Evolutionary conservation across 163 green algal genomes (phyloP).

Genomic region (Trebouxia gelatinosa): DNA sequence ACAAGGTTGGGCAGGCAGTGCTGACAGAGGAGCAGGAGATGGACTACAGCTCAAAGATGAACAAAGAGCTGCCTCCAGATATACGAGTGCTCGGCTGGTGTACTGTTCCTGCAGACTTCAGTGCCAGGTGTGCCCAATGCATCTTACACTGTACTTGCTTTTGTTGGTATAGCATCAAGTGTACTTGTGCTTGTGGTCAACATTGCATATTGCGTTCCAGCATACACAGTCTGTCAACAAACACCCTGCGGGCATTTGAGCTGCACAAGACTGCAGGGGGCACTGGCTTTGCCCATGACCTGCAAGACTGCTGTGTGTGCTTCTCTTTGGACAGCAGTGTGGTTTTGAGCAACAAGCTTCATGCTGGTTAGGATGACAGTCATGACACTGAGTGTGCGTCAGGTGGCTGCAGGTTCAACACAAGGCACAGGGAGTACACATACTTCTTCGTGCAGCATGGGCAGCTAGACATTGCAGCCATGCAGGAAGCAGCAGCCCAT

Average conservation of each 20-base stretch:
- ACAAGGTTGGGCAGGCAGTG: constrained; percentile 37
- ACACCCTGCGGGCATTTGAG: too few relatives aligned
- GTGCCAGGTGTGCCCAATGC: constrained; percentile 48
- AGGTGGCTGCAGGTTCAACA: constrained; percentile 70
- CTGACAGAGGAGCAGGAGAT: constrained; percentile 60
- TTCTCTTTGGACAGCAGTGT: too few relatives aligned
- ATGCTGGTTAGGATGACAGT: too few relatives aligned
- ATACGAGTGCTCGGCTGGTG: constrained; percentile 77
- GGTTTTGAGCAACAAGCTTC: too few relatives aligned
- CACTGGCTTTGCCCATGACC: too few relatives aligned
- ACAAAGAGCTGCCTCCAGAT: constrained; percentile 69
- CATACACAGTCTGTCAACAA: too few relatives aligned
- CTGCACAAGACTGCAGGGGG: too few relatives aligned
- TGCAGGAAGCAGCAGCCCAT: constrained; percentile 57
- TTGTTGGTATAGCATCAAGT: too few relatives aligned
- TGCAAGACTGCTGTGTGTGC: too few relatives aligned
- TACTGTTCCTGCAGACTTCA: constrained; percentile 57
- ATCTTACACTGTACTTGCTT: neutral
- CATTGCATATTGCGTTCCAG: too few relatives aligned
- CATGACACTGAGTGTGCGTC: too few relatives aligned
- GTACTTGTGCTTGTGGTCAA: too few relatives aligned
- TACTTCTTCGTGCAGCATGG: constrained; percentile 74
- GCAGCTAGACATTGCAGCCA: constrained; percentile 64
- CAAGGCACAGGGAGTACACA: constrained; percentile 76
- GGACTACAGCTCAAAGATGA: constrained; percentile 82